These are phyloP conservation scores for Endotrypanum monterogeii DNA, from an alignment of 208 protist genomes.

Conservation along the genomic window DNA sequence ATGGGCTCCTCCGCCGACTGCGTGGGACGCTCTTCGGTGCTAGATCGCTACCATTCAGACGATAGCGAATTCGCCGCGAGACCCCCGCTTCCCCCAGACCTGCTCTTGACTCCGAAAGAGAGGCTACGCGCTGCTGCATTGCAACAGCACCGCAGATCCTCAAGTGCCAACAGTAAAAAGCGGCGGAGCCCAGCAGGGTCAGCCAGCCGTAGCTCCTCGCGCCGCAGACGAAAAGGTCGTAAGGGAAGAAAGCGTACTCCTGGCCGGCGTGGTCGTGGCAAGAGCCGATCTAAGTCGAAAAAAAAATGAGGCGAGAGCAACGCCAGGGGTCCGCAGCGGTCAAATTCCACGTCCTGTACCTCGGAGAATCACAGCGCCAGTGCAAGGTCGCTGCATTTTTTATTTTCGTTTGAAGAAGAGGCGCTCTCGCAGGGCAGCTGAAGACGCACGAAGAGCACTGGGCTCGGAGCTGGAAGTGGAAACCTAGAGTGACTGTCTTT, in stretches of 20 bases:
- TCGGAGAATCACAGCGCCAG: not conserved
- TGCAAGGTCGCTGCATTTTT: not conserved
- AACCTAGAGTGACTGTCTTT: not conserved
- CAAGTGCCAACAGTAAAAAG: constrained; percentile 13
- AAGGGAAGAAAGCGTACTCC: constrained; percentile 12
- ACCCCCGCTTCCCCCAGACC: constrained; percentile 21
- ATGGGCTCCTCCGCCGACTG: constrained; percentile 20
- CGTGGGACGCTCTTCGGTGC: constrained; percentile 12
- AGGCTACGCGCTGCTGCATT: constrained; percentile 4
- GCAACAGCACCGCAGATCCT: constrained; percentile 17
- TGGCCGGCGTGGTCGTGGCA: not conserved
- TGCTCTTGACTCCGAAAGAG: constrained; percentile 28
- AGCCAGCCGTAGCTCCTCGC: constrained; percentile 15
- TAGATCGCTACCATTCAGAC: constrained; percentile 22
- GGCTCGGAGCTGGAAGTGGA: not conserved
- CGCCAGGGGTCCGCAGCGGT: not conserved
- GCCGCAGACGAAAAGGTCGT: not conserved
- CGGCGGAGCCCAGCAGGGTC: constrained; percentile 17
- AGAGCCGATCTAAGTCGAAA: constrained; percentile 2
- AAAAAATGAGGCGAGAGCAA: constrained; percentile 6
- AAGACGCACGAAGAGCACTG: constrained; percentile 3
- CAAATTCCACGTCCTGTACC: not conserved
- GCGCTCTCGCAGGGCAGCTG: not conserved
- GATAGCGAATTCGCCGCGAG: constrained; percentile 4
- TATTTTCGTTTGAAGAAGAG: not conserved